Conservation (phyloP, 306 rosid species). For the Malus sieversii region DNA sequence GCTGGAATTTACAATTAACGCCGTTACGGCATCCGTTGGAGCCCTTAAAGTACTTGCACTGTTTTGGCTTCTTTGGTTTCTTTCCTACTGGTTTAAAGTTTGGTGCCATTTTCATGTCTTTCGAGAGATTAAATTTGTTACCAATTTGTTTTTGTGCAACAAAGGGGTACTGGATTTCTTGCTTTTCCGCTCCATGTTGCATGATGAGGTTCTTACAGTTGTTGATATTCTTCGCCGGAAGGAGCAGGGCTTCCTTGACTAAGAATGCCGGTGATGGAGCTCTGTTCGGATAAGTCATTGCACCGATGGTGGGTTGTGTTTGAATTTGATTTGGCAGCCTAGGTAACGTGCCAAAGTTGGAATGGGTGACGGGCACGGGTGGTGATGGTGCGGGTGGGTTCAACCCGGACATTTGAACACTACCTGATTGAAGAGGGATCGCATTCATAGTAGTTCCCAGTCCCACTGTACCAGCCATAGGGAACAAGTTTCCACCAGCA, state of each 20-base stretch:
- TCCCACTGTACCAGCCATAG: slow-evolving; percentile 10
- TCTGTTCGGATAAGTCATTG: slow-evolving; percentile 15
- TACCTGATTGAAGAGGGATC: slow-evolving; percentile 19
- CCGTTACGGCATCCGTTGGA: slow-evolving; percentile 70
- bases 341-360: slow-evolving; percentile 11
- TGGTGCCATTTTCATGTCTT: slow-evolving; percentile 31
- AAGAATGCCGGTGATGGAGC: slow-evolving; percentile 1
- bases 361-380: slow-evolving; percentile 5
- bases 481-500: slow-evolving; percentile 7
- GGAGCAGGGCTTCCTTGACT: slow-evolving; percentile 8
- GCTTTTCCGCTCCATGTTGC: slow-evolving; percentile 46
- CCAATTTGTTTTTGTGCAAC: slow-evolving; percentile 33
- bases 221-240: slow-evolving; percentile 41
- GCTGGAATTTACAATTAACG: slow-evolving; percentile 43
- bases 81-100: slow-evolving; percentile 28
- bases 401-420: slow-evolving; percentile 14
- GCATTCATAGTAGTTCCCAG: slow-evolving; percentile 10
- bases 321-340: slow-evolving; percentile 2
- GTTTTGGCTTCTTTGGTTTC: slow-evolving; percentile 42
- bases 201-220: slow-evolving; percentile 54
- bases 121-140: slow-evolving; percentile 23
- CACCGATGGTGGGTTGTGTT: slow-evolving; percentile 17
- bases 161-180: slow-evolving; percentile 22
- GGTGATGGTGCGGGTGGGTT: slow-evolving; percentile 6
- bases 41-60: slow-evolving; percentile 55